Percentiles rank a stretch among this genome's conserved stretches.
phyloP scores from a whole-genome alignment of 192 early-diverging fungal genomes.

The Geranomyces michiganensis region DNA sequence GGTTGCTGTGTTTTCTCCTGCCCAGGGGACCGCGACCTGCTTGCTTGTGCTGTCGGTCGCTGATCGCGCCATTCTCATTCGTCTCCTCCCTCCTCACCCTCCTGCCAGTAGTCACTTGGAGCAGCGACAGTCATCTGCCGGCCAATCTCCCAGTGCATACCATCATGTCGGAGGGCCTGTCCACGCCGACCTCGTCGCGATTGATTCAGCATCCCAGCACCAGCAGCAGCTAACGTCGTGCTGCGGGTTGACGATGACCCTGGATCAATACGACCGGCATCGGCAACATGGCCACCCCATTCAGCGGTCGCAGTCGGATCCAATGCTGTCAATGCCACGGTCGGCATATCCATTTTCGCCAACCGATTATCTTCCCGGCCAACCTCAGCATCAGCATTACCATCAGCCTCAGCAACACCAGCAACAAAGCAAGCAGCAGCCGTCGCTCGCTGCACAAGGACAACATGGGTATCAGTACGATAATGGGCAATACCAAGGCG shows the following conservation, averaged over 20 bases:
- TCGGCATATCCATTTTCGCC: slow-evolving; percentile 33
- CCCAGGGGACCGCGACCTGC: too few species aligned
- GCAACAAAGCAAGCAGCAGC: not conserved
- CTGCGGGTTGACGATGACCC: slow-evolving; percentile 23
- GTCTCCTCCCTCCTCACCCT: too few species aligned
- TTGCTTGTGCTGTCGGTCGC: too few species aligned
- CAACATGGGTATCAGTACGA: slow-evolving; percentile 2
- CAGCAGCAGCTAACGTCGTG: slow-evolving; percentile 5
- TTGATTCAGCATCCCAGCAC: too few species aligned
- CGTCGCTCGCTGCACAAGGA: too few species aligned
- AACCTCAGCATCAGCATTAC: slow-evolving; percentile 12
- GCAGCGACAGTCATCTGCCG: too few species aligned
- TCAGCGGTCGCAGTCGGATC: slow-evolving; percentile 27
- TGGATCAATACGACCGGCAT: slow-evolving; percentile 16
- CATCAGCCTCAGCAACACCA: slow-evolving; percentile 17
- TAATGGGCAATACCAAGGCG: not conserved
- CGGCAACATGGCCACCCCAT: slow-evolving; percentile 24
- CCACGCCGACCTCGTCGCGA: too few species aligned
- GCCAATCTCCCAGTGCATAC: too few species aligned
- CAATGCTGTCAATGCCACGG: slow-evolving; percentile 34
- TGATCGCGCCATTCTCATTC: too few species aligned
- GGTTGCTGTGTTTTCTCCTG: too few species aligned
- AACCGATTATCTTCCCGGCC: slow-evolving; percentile 15
- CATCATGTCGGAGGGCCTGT: too few species aligned
- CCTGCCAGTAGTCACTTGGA: too few species aligned